These are phyloP conservation scores for Trichoderma aggressivum DNA, from an alignment of 2,329 filamentous ascomycete genomes.

Conservation along the genomic window DNA sequence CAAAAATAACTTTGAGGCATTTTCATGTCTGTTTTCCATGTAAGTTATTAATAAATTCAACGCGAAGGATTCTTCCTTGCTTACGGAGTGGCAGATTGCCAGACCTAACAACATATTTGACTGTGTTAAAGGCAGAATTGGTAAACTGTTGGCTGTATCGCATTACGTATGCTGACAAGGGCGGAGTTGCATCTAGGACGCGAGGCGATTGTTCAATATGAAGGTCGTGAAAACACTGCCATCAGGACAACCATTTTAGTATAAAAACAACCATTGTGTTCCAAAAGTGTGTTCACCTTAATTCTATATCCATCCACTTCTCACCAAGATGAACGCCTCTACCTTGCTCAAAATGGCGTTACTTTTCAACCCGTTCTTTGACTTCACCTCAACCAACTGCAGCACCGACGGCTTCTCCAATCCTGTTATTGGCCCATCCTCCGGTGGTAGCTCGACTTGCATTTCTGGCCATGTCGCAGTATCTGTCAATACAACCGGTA, in stretches of 20 bases:
- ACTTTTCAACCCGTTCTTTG: background rate
- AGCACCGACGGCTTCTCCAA: background rate
- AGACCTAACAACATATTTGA: background rate
- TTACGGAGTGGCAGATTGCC: background rate
- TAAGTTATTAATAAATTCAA: background rate
- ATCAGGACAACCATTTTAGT: background rate
- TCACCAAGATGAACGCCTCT: background rate
- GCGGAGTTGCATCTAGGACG: background rate
- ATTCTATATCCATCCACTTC: background rate
- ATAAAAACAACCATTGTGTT: background rate
- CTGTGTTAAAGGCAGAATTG: background rate
- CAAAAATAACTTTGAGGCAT: background rate
- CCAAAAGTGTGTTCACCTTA: background rate
- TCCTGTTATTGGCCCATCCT: background rate
- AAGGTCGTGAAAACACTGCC: background rate
- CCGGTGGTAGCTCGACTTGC: background rate
- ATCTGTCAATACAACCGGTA: background rate
- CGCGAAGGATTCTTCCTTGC: background rate
- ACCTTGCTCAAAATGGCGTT: background rate
- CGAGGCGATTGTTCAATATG: background rate
- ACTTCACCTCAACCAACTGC: background rate
- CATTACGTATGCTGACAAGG: background rate
- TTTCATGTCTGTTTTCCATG: background rate
- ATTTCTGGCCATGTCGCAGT: background rate
- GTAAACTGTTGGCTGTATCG: background rate